These are phyloP conservation scores for Trametopsis cervina DNA, from an alignment of 768 basidiomycete species.

Conservation along the genomic window DNA sequence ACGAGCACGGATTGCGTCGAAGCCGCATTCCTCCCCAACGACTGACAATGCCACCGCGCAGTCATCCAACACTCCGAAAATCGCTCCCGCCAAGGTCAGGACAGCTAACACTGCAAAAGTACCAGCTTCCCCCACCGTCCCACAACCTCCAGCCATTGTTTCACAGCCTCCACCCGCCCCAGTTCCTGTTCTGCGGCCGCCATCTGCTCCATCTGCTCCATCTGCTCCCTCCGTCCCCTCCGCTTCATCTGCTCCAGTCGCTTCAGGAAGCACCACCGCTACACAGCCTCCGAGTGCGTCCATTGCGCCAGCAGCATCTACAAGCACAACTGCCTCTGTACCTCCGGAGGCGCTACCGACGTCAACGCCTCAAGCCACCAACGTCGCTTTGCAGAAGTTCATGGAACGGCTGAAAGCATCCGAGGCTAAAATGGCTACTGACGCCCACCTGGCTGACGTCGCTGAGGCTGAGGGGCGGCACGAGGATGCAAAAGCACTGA, in stretches of 20 bases:
- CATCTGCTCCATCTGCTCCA: neutral
- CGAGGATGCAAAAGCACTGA: neutral
- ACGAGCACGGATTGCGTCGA: neutral
- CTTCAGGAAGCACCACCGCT: neutral
- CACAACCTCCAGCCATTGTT: neutral
- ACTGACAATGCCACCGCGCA: neutral
- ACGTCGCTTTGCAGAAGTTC: neutral
- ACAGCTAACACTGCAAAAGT: neutral
- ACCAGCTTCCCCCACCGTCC: neutral
- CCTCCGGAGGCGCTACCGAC: neutral
- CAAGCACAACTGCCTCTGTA: neutral
- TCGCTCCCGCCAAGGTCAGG: neutral
- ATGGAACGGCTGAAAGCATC: neutral
- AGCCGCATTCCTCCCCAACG: neutral
- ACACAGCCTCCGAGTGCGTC: neutral
- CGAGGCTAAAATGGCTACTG: neutral
- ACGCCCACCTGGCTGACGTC: neutral
- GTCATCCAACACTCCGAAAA: conserved; percentile 2
- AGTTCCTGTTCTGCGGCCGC: neutral
- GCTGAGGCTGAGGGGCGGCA: neutral
- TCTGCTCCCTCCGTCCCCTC: neutral
- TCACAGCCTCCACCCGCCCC: neutral
- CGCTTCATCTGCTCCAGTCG: no score
- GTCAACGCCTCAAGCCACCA: neutral
- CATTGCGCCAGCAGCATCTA: neutral